Evolutionary conservation across 2,329 filamentous ascomycete genomes (phyloP), one percentile per base, ranked within the genome.

Genomic region (Pestalotiopsis sp.): DNA sequence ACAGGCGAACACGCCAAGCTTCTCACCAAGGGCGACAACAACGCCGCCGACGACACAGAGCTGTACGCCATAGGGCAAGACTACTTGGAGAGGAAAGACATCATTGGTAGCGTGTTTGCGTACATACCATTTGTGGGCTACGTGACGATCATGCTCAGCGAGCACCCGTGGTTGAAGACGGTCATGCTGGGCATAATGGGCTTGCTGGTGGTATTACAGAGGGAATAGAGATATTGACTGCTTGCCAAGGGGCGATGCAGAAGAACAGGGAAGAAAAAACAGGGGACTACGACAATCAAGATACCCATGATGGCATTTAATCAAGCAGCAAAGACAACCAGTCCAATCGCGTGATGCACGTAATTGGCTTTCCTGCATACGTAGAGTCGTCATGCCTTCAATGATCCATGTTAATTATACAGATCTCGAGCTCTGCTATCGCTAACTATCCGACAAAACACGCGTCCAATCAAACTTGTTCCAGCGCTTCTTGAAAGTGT

Each of bases 21-120:
- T 23, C 88, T 99, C 68, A 99, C 96, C 41, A 99, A 99, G 83
- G 96, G 96, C 73, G 96, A 99, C 83, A 99, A 98, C 86, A 99
- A 99, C 79, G 82, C 90, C 7, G 93, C 93, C 57, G 95, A 98
- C 80, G 96, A 99, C 79, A 97, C 94, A 17, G 95, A 98, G 78
- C 87, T 85, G 9, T 97, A 97, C 79, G 95, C 96, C 2, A 85
- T 86, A 52, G 93, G 92, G 20, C 95, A 99, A 82, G 93, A 93
- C 77, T 97, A 93, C 79, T 86, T 99, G 60, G 91, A 92, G 78
- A 89, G 96, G 69, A 88, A 92, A 77, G 95, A 98, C 78, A 95
- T 99, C 68, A 93, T 99, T 68, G 96, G 96, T 60, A 97, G 93
- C 74, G 96, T 98, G 6, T 85, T 96, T 12, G 96, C 89, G 49